Base-by-base conservation (phyloP, 768 basidiomycete species). In the Mycena olivaceomarginata region DNA sequence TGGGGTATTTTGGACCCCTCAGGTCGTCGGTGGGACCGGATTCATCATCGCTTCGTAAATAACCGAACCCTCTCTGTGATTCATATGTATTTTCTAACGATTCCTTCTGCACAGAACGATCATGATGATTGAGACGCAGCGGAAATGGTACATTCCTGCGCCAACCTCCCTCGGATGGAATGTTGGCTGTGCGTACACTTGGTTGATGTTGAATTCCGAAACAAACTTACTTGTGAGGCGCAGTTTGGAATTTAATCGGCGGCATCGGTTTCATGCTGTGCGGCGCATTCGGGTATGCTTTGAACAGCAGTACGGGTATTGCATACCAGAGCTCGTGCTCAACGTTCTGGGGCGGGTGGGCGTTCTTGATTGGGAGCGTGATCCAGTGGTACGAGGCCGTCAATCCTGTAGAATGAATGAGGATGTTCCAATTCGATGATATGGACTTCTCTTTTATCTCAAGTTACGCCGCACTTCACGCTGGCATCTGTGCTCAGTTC, bases 301-400 rank as follows among this genome's bases (percentile, higher is more conserved):
- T 83, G 22, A 69, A 80, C 71, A 67, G 25, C 11, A 82, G 80
- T 67, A 80, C 79, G 16, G 84, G 86, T 31, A 87, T 85, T 18
- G 85, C 86, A 56, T 93, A 92, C 78, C 87, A 93, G 81, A 91
- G 90, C 80, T 86, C 88, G 8, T 81, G 91, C 62, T 86, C 86
- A 7, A 93, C 92, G 0, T 93, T 91, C 79, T 93, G 91, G 91
- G 90, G 89, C 25, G 86, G 89, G 6, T 93, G 92, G 91, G 92
- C 90, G 4, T 94, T 94, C 85, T 84, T 94, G 83, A 89, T 93
- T 59, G 92, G 91, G 5, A 91, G 90, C 77, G 77, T 89, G 0
- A 80, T 91, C 18, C 92, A 93, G 83, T 85, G 90, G 84, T 92
- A 90, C 75, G 92, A 93, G 82, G 85, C 83, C 59, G 87, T 89